phyloP scores from a whole-genome alignment of 1,284 basidiomycete genomes.

The Coniferiporia sulphurascens region DNA sequence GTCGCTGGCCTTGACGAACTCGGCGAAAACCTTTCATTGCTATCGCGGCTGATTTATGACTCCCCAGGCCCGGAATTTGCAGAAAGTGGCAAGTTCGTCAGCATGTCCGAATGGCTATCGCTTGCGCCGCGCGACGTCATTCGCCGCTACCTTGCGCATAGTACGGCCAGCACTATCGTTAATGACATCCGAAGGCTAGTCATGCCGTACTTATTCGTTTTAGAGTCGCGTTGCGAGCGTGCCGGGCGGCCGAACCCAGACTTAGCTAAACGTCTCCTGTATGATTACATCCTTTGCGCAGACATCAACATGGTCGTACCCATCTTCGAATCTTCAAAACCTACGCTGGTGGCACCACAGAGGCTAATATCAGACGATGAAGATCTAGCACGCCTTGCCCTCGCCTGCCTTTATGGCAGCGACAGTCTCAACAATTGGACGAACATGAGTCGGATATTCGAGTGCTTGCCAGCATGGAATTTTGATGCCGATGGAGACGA shows the following conservation, averaged over 20 bases:
- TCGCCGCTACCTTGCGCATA: conserved; percentile 68
- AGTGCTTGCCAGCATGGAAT: conserved; percentile 90
- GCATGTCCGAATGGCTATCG: conserved; percentile 64
- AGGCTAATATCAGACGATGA: conserved; percentile 79
- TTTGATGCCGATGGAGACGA: conserved; percentile 54
- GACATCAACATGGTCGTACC: conserved; percentile 65
- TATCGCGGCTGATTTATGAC: conserved; percentile 84
- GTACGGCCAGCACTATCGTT: conserved; percentile 61
- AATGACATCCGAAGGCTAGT: conserved; percentile 72
- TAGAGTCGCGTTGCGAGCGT: conserved; percentile 82
- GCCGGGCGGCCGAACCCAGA: conserved; percentile 62
- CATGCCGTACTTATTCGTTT: conserved; percentile 86
- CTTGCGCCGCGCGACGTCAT: conserved; percentile 65
- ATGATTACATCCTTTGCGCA: conserved; percentile 70
- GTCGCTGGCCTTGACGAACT: conserved; percentile 76
- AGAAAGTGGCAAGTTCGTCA: conserved; percentile 56
- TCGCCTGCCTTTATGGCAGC: conserved; percentile 87
- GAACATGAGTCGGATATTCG: conserved; percentile 86
- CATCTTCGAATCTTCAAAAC: conserved; percentile 86
- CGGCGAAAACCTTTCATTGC: conserved; percentile 85
- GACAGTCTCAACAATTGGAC: conserved; percentile 67
- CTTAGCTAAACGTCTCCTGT: conserved; percentile 59
- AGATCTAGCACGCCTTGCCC: conserved; percentile 78
- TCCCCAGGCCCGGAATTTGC: conserved; percentile 41
- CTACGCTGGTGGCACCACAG: conserved; percentile 64